Evolutionary conservation across 495 filamentous ascomycete genomes (phyloP), one percentile per base, ranked within the genome.

Genomic region (Cercophora newfieldiana): DNA sequence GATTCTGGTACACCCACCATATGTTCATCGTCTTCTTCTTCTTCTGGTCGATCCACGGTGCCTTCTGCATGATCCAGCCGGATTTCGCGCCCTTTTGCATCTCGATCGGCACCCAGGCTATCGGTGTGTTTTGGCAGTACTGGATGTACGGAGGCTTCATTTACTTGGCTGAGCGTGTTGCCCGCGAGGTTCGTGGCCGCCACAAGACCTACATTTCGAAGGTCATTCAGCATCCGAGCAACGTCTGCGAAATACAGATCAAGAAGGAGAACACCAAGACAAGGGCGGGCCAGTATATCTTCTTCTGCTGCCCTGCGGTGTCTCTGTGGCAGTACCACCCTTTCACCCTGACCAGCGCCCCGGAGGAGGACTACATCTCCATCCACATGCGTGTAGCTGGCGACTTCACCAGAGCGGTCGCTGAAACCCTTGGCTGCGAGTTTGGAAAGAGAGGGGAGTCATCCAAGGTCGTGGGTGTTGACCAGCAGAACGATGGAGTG

Each of bases 241-340:
- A 91, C 68, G 91, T 94, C 21, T 86, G 89, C 70, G 91, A 94
- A 71, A 91, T 94, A 59, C 91, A 93, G 75, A 91, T 94, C 76
- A 92, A 92, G 82, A 93, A 92, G 71, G 89, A 90, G 70, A 81
- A 88, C 75, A 90, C 89, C 30, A 89, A 87, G 78, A 88, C 89
- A n/a, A 84, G 83, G 63, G 90, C 90, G 58, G 91, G 91, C 37
- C 91, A 93, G 83, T 92, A 91, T 76, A 91, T 93, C 62, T 90
- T 91, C 79, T 82, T 93, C 57, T 92, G 89, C 81, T 93, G 91
- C 73, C 90, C 90, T 1, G 89, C 91, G 65, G 87, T 92, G 29
- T 91, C 90, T 0, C 77, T 93, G 50, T 92, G 87, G 87, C 90
- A 92, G 76, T 91, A 91, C 69, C 89, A 91, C 69, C 89, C 90